These are phyloP conservation scores for Aegle marmelos DNA, from an alignment of 345 rosid species.

Conservation along the genomic window DNA sequence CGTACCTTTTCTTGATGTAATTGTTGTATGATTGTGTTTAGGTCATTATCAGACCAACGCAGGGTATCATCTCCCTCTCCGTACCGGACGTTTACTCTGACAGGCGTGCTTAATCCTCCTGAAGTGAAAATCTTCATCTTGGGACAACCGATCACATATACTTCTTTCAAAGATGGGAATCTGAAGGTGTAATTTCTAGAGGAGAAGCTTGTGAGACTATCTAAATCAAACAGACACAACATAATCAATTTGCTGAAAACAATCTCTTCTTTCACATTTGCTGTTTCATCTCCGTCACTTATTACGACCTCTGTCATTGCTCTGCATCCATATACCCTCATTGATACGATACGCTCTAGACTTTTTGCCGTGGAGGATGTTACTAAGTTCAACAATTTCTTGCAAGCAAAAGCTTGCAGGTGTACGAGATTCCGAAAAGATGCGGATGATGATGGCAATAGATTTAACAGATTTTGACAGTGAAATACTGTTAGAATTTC, in stretches of 20 bases:
- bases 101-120: not conserved
- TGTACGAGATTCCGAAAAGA: slow-evolving; percentile 5
- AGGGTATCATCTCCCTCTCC: too few relatives aligned
- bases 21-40: not conserved
- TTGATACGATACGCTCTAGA: not conserved
- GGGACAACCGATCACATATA: not conserved
- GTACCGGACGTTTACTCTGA: not conserved
- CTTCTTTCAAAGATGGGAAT: not conserved
- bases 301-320: not conserved
- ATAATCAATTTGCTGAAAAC: not conserved
- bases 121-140: not conserved
- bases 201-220: not conserved
- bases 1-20: not conserved
- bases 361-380: slow-evolving; percentile 4
- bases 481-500: not conserved
- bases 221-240: not conserved
- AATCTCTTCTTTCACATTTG: not conserved
- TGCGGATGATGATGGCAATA: not conserved
- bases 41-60: not conserved
- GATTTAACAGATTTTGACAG: not conserved
- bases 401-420: not conserved
- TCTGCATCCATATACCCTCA: not conserved
- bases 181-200: not conserved
- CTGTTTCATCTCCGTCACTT: not conserved
- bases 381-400: not conserved